A percentile compares a stretch with the other conserved stretches of the same genome.
phyloP scores from a whole-genome alignment of 495 filamentous ascomycete species.

The Tuber microsphaerosporum region DNA sequence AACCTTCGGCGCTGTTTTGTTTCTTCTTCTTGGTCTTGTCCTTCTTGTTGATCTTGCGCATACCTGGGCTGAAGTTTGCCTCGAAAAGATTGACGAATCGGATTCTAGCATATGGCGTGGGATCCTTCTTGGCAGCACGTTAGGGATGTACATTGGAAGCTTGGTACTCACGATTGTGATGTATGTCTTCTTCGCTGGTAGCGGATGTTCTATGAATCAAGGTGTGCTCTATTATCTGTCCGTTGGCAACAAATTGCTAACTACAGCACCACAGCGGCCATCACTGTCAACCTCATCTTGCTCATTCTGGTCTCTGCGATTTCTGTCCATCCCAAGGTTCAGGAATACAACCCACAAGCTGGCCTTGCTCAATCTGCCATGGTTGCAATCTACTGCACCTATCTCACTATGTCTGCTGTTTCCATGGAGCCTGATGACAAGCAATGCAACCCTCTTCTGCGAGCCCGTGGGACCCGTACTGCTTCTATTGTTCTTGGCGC shows the following conservation, averaged over 20 bases:
- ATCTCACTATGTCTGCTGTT: constrained; percentile 95
- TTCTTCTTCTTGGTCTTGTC: constrained; percentile 85
- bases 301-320: constrained; percentile 73
- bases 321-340: constrained; percentile 82
- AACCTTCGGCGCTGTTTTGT: constrained; percentile 80
- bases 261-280: constrained; percentile 46
- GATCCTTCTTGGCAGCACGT: constrained; percentile 80
- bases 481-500: constrained; percentile 85
- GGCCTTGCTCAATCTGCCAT: constrained; percentile 94
- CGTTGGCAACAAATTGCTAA: constrained; percentile 29
- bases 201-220: constrained; percentile 91
- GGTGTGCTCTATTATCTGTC: constrained; percentile 43
- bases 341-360: constrained; percentile 86
- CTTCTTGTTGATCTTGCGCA: constrained; percentile 92
- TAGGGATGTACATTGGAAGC: constrained; percentile 86
- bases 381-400: constrained; percentile 96
- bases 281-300: constrained; percentile 74
- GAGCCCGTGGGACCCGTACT: constrained; percentile 80
- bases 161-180: constrained; percentile 91
- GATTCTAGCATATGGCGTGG: constrained; percentile 79
- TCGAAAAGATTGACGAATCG: constrained; percentile 82
- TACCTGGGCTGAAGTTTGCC: constrained; percentile 94
- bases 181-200: constrained; percentile 89
- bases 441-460: constrained; percentile 85
- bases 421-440: constrained; percentile 97